Evolutionary conservation across 768 basidiomycete genomes (phyloP).

Genomic region (Trametes meyenii): DNA sequence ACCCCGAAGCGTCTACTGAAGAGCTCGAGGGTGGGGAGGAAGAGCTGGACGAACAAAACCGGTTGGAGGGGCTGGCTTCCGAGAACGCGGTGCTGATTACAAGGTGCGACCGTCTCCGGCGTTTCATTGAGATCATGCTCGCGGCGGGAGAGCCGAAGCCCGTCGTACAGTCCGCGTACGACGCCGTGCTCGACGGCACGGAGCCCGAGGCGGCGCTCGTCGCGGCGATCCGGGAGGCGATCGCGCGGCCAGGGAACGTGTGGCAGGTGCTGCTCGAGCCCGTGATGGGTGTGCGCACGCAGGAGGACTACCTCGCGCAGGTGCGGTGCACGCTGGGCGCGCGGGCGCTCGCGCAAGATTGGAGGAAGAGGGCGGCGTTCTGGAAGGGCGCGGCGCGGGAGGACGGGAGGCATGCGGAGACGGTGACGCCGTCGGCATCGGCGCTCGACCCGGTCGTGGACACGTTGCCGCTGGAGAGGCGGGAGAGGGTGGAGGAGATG

Average conservation of each 20-base stretch:
- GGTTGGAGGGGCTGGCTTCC: constrained; percentile 3
- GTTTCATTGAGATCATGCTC: constrained; percentile 24
- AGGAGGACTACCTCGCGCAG: constrained; percentile 31
- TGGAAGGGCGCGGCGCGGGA: constrained; percentile 29
- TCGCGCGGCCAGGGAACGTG: constrained; percentile 20
- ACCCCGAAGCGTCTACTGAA: not conserved
- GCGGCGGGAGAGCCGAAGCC: constrained; percentile 21
- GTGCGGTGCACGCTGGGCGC: constrained; percentile 31
- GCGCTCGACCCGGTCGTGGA: constrained; percentile 24
- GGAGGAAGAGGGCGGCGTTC: constrained; percentile 26
- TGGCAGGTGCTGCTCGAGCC: constrained; percentile 30
- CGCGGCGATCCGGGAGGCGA: constrained; percentile 22
- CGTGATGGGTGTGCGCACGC: constrained; percentile 27
- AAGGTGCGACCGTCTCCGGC: constrained; percentile 21
- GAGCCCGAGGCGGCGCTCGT: constrained; percentile 30
- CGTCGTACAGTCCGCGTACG: constrained; percentile 20
- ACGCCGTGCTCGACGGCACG: constrained; percentile 10
- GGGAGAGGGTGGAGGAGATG: constrained; percentile 15
- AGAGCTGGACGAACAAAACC: not conserved
- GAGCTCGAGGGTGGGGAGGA: not conserved
- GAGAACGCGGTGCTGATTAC: constrained; percentile 21
- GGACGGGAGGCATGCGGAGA: constrained; percentile 18
- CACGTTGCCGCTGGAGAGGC: constrained; percentile 7
- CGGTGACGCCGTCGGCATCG: constrained; percentile 30
- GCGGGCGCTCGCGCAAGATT: constrained; percentile 22